Conservation (phyloP, 352 stramenopile genomes). For the Saprolegnia parasitica region DNA sequence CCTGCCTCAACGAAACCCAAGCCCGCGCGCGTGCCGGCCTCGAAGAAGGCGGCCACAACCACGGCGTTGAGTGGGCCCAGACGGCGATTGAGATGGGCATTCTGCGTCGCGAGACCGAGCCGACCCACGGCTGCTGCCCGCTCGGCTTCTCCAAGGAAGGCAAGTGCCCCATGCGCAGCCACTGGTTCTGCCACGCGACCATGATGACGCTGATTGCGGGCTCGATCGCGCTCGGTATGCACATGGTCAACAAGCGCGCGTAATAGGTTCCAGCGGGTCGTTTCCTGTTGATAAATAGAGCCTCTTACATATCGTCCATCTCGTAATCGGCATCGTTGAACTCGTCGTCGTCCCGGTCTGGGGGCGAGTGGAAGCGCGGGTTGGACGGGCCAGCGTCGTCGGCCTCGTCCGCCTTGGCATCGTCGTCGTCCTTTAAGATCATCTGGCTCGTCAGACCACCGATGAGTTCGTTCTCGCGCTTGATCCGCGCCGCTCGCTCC, state of each 20-base stretch:
- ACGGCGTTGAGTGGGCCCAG: constrained; percentile 95
- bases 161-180: constrained; percentile 17
- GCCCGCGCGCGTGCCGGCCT: constrained; percentile 88
- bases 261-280: neutral
- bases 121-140: neutral
- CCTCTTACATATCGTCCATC: neutral
- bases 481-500: constrained; percentile 43
- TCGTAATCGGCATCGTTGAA: neutral
- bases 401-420: neutral
- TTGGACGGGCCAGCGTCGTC: neutral
- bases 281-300: constrained; percentile 6
- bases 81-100: constrained; percentile 96
- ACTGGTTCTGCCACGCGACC: constrained; percentile 14
- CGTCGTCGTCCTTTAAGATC: constrained; percentile 33
- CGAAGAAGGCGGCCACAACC: constrained; percentile 87
- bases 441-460: constrained; percentile 54
- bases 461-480: constrained; percentile 57
- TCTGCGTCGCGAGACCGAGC: constrained; percentile 52
- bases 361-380: neutral
- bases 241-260: constrained; percentile 13
- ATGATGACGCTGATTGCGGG: constrained; percentile 11
- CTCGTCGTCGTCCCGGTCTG: constrained; percentile 7
- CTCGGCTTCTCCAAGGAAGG: constrained; percentile 18
- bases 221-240: constrained; percentile 9
- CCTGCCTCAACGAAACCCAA: constrained; percentile 94